Evolutionary conservation across 2,329 filamentous ascomycete genomes (phyloP), one percentile per base, ranked within the genome.

Genomic region (Leptographium flavum): DNA sequence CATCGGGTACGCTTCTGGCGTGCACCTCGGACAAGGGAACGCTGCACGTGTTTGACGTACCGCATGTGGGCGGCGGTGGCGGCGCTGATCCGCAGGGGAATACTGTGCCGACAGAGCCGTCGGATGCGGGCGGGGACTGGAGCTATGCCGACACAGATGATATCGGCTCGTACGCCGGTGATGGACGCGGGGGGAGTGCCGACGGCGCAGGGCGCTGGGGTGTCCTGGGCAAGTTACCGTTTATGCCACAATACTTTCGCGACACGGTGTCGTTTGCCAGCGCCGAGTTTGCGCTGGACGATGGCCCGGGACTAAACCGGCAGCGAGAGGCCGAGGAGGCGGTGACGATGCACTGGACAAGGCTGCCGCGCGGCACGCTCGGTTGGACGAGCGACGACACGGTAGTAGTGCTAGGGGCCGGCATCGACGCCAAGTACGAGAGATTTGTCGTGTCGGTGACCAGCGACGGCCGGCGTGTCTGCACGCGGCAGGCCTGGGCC

Each of bases 11-110:
- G 37, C 74, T 87, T 57, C 72, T 96, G 11, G 92, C 92, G 23
- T 90, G 87, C 50, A 96, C 90, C 1, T 95, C 88, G 1, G 92
- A 98, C 68, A 98, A 96, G 64, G 88, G 86, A 6, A 98, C 88
- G 1, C 70, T 98, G 11, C 92, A 98, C 62, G 74, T 98, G 32
- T 98, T 95, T 58, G 87, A 96, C 57, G 71, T 95, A 1, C 81
- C 82, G 4, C 72, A 14, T 11, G 17, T 17, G 7, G 22, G 15
- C 28, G 39, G 28, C 9, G 39, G 19, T 11, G 23, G 17, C 17
- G 13, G 19, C 23, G 3, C 19, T n/a, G 23, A 7, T 2, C 13
- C 37, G 22, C 4, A 14, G 7, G 17, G 7, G n/a, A n/a, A n/a
- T n/a, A n/a, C n/a, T n/a, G n/a, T n/a, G 49, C 48, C 36, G 30